Conservation (phyloP, 2,329 filamentous ascomycete genomes). For the Penicillium concentricum region DNA sequence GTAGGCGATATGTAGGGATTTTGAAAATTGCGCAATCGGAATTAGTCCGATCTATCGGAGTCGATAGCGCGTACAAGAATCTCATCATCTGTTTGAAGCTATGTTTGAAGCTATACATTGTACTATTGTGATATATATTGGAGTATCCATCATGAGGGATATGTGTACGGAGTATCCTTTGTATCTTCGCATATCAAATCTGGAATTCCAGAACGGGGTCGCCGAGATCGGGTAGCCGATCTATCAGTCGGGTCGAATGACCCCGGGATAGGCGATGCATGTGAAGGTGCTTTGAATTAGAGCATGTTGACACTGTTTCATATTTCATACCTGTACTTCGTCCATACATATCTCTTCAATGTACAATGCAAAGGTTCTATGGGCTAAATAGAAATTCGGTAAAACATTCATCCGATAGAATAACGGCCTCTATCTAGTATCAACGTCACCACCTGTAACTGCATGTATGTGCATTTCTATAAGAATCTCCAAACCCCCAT, state of each 20-base stretch:
- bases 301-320: neutral
- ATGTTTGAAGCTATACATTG: neutral
- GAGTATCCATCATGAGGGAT: neutral
- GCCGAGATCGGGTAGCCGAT: slow-evolving; percentile 21
- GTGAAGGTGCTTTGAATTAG: neutral
- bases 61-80: slow-evolving; percentile 8
- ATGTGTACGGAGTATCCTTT: neutral
- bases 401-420: slow-evolving; percentile 21
- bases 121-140: neutral
- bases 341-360: too few relatives aligned
- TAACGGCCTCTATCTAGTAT: neutral
- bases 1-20: neutral
- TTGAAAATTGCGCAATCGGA: slow-evolving; percentile 16
- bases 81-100: neutral
- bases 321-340: neutral
- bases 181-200: neutral
- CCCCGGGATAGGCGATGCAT: neutral
- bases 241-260: neutral
- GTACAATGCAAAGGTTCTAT: neutral
- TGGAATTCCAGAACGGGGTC: neutral
- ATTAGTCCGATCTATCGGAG: slow-evolving; percentile 16
- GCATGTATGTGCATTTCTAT: neutral
- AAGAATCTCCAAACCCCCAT: neutral
- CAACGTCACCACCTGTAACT: neutral
- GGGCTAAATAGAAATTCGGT: slow-evolving; percentile 4